A percentile compares a stretch with the other conserved stretches of the same genome.
Conservation (phyloP, 2,329 filamentous ascomycete species). For the Zymoseptoria brevis region DNA sequence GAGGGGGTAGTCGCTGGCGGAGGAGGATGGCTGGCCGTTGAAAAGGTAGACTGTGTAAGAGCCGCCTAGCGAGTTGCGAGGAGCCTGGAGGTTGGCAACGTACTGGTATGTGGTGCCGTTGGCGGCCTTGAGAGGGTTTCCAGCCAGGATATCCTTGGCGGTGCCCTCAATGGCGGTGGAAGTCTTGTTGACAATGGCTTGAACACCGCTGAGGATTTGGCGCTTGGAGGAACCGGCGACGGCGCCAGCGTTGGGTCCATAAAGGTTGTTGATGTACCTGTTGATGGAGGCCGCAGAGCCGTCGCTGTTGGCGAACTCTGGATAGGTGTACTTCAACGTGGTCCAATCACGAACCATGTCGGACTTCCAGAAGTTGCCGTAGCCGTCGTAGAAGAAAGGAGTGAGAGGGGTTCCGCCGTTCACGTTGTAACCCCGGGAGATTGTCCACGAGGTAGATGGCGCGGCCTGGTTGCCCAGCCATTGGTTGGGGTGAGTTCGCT, state of each 20-base stretch:
- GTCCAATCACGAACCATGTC: conserved; percentile 48
- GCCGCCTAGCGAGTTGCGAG: conserved; percentile 52
- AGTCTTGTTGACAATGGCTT: conserved; percentile 2
- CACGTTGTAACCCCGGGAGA: conserved; percentile 19
- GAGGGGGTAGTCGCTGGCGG: conserved; percentile 43
- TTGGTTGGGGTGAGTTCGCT: conserved; percentile 19
- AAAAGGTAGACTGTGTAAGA: conserved; percentile 63
- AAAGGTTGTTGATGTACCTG: conserved; percentile 45
- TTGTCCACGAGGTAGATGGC: conserved; percentile 25
- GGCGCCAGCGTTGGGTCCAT: conserved; percentile 37
- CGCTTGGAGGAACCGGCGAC: conserved; percentile 29
- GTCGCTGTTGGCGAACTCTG: conserved; percentile 49
- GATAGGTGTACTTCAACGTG: conserved; percentile 66
- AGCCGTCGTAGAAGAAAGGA: conserved; percentile 55
- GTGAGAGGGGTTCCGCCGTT: conserved; percentile 30
- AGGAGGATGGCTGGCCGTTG: conserved; percentile 44
- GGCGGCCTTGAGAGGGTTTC: conserved; percentile 23
- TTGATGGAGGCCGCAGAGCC: conserved; percentile 38
- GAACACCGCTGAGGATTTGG: conserved; percentile 7
- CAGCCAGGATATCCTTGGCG: conserved; percentile 7
- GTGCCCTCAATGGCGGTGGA: background rate
- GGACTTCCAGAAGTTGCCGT: conserved; percentile 61
- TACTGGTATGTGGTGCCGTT: conserved; percentile 53
- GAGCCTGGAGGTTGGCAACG: conserved; percentile 57
- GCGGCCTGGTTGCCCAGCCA: conserved; percentile 21